Evolutionary conservation across 1,284 basidiomycete species (phyloP), one percentile per base, ranked within the genome.

Genomic region (Cryptococcus sp.): DNA sequence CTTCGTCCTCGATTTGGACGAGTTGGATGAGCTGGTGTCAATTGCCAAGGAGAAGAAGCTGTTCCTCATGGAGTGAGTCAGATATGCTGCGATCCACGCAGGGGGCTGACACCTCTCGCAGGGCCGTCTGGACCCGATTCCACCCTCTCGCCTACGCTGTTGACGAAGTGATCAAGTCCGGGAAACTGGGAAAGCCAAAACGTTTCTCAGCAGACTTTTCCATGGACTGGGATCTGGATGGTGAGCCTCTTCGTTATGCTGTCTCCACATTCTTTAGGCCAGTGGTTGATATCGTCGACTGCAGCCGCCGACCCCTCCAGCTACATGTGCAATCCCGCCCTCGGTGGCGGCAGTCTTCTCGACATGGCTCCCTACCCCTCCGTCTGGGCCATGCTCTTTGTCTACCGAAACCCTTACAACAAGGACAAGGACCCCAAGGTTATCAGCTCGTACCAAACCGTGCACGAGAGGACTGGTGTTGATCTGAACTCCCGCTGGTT

Each of bases 61-160:
- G 2, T 93, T 93, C 80, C 84, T 93, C 66, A 92, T 93, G 90
- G 91, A 92, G 77, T 90, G 86, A 2, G 81, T 90, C 12, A n/a
- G 28, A 9, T 33, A 35, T 49, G 20, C 15, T 18, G 9, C 28
- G 28, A 9, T 5, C 9, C 9, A 9, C 9, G 23, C 44, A 46
- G 44, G 33, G n/a, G 23, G 43, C 59, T 45, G 33, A 24, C 28
- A 18, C 28, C 43, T 55, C 21, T 55, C 20, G 4, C 51, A 72
- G 70, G 62, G 76, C 76, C 23, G 74, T 78, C 3, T 77, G 76
- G 76, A 77, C 76, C 8, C 64, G 75, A 37, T 78, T 75, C 67
- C 74, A 76, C 50, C 77, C 77, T 21, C 70, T 78, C 52, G 72
- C 73, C 18, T 76, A 73, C 42, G 68, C 67, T 1, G 62, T 77